phyloP scores from a whole-genome alignment of 2,329 filamentous ascomycete species.

The Graphium sp. region DNA sequence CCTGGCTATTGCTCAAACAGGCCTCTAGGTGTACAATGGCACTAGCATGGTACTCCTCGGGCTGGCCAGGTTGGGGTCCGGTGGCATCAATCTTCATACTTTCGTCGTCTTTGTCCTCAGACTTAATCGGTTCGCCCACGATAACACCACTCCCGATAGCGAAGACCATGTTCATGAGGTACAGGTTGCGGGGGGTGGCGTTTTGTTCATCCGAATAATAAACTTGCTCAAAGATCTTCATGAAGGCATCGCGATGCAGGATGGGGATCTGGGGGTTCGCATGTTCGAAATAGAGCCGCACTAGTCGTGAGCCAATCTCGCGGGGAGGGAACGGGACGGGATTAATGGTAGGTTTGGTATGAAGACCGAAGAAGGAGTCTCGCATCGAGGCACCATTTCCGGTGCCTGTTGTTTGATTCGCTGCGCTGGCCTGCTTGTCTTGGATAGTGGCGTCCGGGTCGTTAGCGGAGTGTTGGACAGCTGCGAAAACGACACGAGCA shows the following conservation, averaged over 20 bases:
- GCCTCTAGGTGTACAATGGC: constrained; percentile 84
- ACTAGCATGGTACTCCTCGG: constrained; percentile 91
- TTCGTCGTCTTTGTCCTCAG: constrained; percentile 19
- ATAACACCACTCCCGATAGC: constrained; percentile 92
- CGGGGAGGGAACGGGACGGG: constrained; percentile 71
- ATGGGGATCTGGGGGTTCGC: constrained; percentile 94
- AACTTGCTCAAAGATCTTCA: constrained; percentile 69
- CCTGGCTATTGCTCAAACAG: constrained; percentile 70
- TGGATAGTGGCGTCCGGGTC: constrained; percentile 39
- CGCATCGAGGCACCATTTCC: constrained; percentile 61
- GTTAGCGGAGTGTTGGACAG: constrained; percentile 58
- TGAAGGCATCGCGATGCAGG: constrained; percentile 76
- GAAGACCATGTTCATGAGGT: constrained; percentile 92
- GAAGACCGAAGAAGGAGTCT: constrained; percentile 93
- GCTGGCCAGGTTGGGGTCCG: constrained; percentile 43
- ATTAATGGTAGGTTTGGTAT: constrained; percentile 76
- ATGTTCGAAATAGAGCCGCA: constrained; percentile 83
- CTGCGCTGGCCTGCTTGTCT: constrained; percentile 10
- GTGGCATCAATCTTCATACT: constrained; percentile 8
- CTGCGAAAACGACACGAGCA: constrained; percentile 83
- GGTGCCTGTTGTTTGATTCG: constrained; percentile 7
- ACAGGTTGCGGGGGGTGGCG: constrained; percentile 66
- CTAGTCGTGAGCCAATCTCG: constrained; percentile 54
- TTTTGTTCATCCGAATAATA: constrained; percentile 53
- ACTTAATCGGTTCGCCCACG: constrained; percentile 44